Base-by-base conservation (phyloP, 2,329 filamentous ascomycete species). In the Penicillium polonicum region DNA sequence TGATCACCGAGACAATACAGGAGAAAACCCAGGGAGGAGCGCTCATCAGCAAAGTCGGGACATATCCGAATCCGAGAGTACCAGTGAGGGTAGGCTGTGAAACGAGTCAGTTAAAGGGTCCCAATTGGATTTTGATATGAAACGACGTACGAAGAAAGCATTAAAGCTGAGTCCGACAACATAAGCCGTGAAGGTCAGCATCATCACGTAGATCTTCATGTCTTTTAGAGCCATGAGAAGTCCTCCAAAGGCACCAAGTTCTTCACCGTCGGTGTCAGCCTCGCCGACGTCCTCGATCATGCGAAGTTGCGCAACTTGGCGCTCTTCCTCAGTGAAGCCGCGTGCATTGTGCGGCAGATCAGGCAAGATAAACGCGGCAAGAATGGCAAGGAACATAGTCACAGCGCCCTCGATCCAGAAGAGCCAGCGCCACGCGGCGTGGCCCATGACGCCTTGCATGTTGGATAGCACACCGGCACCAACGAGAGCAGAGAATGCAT, bases 201-300 rank as follows among this genome's bases (percentile, higher is more conserved):
- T 86, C 82, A 87, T 83, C 59, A 87, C 65, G 65, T 86, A 88
- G 60, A 86, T 84, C 75, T 87, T 87, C 61, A 74, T 17, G 60
- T 88, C 85, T 70, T 82, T 84, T 49, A 86, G 66, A 0, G 84
- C 83, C 80, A 87, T 83, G 52, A 81, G 36, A 4, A 74, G 31
- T 85, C 85, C 85, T 9, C 79, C 78, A 59, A 84, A 81, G 2
- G 76, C 66, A 3, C 79, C 79, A 63, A 67, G 62, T 13, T 83
- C 77, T n/a, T 75, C 73, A 0, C 76, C 75, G 63, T 85, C 83
- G 7, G 72, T 74, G 57, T 85, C 83, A 0, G 80, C 80, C 68
- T 85, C 81, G 41, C 82, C 83, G 1, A 83, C 82, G 61, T 85
- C 83, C 69, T 85, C 83, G 3, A 81, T 69, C 76, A 85, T 82